phyloP scores from a whole-genome alignment of 371 early-diverging fungal species.

The Mortierella sp. region DNA sequence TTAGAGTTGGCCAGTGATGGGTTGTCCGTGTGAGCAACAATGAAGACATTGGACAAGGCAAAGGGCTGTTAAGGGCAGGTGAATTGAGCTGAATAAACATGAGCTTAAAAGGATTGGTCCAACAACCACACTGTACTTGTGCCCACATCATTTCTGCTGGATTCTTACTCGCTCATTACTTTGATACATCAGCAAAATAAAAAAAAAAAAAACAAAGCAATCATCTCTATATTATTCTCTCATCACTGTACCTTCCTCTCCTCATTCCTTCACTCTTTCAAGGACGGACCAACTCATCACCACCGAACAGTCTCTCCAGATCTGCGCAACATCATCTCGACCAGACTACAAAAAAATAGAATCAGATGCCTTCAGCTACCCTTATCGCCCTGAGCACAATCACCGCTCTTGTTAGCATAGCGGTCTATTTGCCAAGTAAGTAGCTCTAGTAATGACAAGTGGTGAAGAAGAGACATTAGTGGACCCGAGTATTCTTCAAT shows the following conservation, averaged over 20 bases:
- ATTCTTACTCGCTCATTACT: too few species aligned
- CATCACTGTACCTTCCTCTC: not conserved
- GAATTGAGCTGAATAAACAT: not conserved
- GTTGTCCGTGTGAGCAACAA: not conserved
- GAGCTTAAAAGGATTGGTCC: constrained; percentile 2
- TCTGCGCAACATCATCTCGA: not conserved
- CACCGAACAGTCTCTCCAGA: not conserved
- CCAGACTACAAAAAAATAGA: too few species aligned
- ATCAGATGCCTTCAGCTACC: not conserved
- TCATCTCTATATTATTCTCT: too few species aligned
- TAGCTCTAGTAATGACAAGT: not conserved
- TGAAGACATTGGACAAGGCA: too few species aligned
- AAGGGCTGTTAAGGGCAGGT: too few species aligned
- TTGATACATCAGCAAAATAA: too few species aligned
- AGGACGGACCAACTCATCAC: not conserved
- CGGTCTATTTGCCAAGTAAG: constrained; percentile 54
- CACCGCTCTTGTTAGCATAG: constrained; percentile 37
- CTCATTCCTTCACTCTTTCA: not conserved
- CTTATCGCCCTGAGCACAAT: constrained; percentile 34
- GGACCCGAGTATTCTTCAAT: too few species aligned
- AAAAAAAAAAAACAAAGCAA: too few species aligned
- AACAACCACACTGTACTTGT: not conserved
- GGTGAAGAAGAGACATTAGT: not conserved
- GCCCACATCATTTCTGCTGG: too few species aligned
- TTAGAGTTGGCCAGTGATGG: constrained; percentile 7